These are phyloP conservation scores for Isatis tinctoria DNA, from an alignment of 345 rosid genomes.

Conservation along the genomic window DNA sequence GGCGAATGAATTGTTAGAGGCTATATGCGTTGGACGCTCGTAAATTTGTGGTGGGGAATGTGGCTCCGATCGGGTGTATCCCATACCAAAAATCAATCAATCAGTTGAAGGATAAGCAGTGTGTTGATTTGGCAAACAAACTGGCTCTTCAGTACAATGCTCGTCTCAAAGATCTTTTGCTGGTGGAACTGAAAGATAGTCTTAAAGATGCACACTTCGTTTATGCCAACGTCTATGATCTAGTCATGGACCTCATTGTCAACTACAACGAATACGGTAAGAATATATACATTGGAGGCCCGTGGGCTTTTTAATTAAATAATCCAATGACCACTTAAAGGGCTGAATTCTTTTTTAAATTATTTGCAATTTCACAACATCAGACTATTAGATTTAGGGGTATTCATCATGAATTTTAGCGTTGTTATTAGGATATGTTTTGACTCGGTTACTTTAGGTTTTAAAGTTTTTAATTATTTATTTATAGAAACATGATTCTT, in stretches of 20 bases:
- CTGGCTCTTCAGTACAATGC: constrained; percentile 68
- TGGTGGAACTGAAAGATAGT: constrained; percentile 48
- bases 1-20: constrained; percentile 39
- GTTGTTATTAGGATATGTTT: too few species aligned
- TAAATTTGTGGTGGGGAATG: constrained; percentile 83
- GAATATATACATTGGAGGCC: background rate
- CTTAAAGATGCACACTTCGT: constrained; percentile 73
- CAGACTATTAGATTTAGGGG: background rate
- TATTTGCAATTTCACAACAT: too few species aligned
- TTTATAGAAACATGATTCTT: background rate
- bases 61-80: constrained; percentile 93
- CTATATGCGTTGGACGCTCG: constrained; percentile 73
- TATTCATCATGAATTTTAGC: background rate
- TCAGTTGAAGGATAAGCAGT: constrained; percentile 54
- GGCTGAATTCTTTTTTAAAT: background rate
- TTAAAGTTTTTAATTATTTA: too few species aligned
- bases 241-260: constrained; percentile 86
- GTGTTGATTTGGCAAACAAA: constrained; percentile 72
- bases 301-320: background rate
- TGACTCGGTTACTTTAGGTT: background rate
- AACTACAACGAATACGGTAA: constrained; percentile 70
- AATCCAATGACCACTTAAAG: background rate
- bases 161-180: constrained; percentile 56
- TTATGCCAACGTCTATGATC: constrained; percentile 68
- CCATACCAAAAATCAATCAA: constrained; percentile 83